Evolutionary conservation across 129 eudicot genomes (phyloP), one percentile per base, ranked within the genome.

Genomic region (Artemisia tridentata): DNA sequence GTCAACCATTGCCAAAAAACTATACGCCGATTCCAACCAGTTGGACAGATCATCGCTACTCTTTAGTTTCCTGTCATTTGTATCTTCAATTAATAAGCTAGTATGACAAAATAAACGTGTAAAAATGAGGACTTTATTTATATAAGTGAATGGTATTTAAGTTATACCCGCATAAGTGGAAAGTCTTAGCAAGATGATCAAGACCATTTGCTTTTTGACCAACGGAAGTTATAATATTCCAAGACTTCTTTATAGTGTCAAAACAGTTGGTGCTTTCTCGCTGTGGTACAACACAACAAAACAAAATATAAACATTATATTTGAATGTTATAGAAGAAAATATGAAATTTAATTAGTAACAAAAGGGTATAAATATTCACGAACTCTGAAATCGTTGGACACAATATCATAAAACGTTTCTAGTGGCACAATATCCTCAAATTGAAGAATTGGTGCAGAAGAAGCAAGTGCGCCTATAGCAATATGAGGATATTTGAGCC

Each of bases 391-490:
- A 82, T 79, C 91, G 54, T 85, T 68, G 18, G 96, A 92, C 54
- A 92, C 96, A 60, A 89, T 84, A 74, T 89, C 80, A 77, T 92
- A 92, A 76, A 86, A 92, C 9, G 95, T 89, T 31, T 88, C 88
- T 11, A 80, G 80, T 15, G 91, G 96, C 67, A 89, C 96, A 65
- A 92, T 79, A 86, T 89, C 96, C 71, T 89, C 96, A 68, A 92
- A 92, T 60, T 92, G 98, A 77, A 92, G 96, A 72, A 92, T 69
- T 17, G 96, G 98, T 11, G 98, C 96, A 7, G 98, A 92, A 53
- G 98, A 82, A 85, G 96, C 95, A 63, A 92, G 88, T 20, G 98
- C 96, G 55, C 95, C 96, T 20, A 87, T 84, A 3, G 95, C 87
- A 53, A 92, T 75, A 72, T 92, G 96, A 25, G 98, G 98, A 82